Conservation (phyloP, 345 rosid genomes). For the Brassica incana region DNA sequence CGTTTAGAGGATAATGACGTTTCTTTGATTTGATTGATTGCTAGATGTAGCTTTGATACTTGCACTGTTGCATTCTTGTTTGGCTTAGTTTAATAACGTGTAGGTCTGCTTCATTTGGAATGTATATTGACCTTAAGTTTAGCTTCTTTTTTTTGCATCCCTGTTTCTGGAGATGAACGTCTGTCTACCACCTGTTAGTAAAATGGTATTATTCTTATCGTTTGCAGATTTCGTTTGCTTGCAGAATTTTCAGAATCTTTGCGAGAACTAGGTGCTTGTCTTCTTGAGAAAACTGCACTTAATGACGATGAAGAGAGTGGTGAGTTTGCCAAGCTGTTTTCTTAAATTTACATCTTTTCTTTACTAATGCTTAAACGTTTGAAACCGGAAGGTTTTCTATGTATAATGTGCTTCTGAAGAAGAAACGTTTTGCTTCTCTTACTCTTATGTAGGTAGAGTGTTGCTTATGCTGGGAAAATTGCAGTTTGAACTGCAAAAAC, state of each 20-base stretch:
- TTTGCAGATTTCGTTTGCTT: slow-evolving; percentile 38
- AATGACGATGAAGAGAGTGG: slow-evolving; percentile 92
- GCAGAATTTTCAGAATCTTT: slow-evolving; percentile 96
- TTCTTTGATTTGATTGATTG: not conserved
- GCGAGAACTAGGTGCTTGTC: slow-evolving; percentile 84
- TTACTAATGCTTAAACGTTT: not conserved
- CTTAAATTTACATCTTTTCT: not conserved
- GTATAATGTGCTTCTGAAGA: not conserved
- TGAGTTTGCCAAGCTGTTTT: slow-evolving; percentile 34
- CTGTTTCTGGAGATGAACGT: slow-evolving; percentile 4
- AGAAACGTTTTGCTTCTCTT: slow-evolving; percentile 8
- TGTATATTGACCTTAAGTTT: not conserved
- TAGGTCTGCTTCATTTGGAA: not conserved
- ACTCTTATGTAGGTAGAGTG: slow-evolving; percentile 61
- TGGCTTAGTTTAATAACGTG: not conserved
- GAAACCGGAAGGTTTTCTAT: not conserved
- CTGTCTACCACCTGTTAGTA: slow-evolving; percentile 20
- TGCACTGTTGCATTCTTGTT: not conserved
- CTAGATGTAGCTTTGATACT: not conserved
- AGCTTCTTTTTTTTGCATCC: not conserved
- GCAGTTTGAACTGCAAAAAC: slow-evolving; percentile 83
- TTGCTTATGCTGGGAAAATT: slow-evolving; percentile 83
- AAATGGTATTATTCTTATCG: slow-evolving; percentile 30
- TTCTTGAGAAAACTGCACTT: slow-evolving; percentile 72
- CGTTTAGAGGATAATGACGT: not conserved